Percentiles rank a stretch among this genome's conserved stretches.
Evolutionary conservation across 1,284 basidiomycete genomes (phyloP).

Genomic region (Ustilago shanxiensis): DNA sequence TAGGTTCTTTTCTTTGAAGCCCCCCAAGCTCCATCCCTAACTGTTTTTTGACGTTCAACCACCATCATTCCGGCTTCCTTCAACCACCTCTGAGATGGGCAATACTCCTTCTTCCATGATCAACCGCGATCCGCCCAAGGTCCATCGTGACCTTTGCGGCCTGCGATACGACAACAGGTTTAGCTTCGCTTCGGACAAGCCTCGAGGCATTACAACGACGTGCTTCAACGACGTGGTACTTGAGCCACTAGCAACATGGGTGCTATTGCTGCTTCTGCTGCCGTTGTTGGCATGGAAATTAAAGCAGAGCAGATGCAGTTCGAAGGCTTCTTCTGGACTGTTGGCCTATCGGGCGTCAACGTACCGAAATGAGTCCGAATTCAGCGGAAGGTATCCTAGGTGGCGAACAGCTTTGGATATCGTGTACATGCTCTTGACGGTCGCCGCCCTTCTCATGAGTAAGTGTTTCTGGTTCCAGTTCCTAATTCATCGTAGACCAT

Average conservation of each 20-base stretch:
- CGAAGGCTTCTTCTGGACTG: conserved; percentile 16
- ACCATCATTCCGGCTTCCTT: neutral
- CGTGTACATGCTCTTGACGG: conserved; percentile 48
- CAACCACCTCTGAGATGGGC: conserved; percentile 5
- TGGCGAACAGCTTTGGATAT: conserved; percentile 24
- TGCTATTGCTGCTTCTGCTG: conserved; percentile 40
- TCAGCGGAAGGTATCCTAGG: conserved; percentile 21
- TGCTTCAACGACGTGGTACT: conserved; percentile 61
- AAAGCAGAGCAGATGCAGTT: conserved; percentile 14
- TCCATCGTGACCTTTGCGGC: conserved; percentile 33
- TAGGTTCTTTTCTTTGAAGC: neutral
- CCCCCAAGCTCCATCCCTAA: neutral
- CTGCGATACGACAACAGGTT: conserved; percentile 37
- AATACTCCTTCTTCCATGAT: conserved; percentile 19
- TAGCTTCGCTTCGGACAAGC: conserved; percentile 34
- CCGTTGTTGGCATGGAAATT: conserved; percentile 18
- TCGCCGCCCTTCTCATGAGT: conserved; percentile 59
- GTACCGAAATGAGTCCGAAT: conserved; percentile 18
- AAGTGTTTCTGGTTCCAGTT: conserved; percentile 11
- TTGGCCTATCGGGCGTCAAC: conserved; percentile 27
- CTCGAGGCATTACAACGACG: conserved; percentile 32
- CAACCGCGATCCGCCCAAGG: conserved; percentile 35
- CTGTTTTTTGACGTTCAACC: neutral
- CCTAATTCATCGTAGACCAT: neutral
- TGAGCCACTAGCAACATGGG: conserved; percentile 55